These are phyloP conservation scores for Allium sativum DNA, from an alignment of 106 monocot genomes.

Conservation along the genomic window DNA sequence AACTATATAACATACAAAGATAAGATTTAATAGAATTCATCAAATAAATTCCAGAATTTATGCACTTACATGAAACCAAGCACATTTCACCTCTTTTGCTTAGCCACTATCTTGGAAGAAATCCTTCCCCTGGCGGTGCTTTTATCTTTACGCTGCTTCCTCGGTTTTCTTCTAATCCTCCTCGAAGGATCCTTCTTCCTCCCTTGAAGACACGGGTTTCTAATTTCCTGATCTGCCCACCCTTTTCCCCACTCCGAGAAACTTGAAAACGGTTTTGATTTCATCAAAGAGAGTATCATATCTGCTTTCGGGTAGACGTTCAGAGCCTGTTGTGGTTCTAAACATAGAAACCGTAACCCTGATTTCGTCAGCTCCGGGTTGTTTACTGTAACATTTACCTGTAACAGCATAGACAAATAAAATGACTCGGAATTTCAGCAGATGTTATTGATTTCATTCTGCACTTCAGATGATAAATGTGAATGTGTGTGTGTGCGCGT, in stretches of 20 bases:
- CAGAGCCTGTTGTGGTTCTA: constrained; percentile 18
- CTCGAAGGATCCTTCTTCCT: constrained; percentile 17
- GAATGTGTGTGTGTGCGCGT: too few relatives aligned
- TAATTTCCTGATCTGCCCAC: constrained; percentile 88
- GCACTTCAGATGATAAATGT: too few relatives aligned
- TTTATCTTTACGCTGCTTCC: constrained; percentile 3
- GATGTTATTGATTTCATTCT: too few relatives aligned
- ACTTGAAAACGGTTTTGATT: constrained; percentile 31
- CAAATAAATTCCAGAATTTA: too few relatives aligned
- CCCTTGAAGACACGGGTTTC: constrained; percentile 57
- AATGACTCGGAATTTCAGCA: too few relatives aligned
- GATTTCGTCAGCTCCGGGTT: constrained; percentile 53
- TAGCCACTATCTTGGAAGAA: constrained; percentile 41
- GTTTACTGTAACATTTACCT: constrained; percentile 47
- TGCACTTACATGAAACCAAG: too few relatives aligned
- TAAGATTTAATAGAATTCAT: too few relatives aligned
- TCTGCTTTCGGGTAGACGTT: constrained; percentile 73
- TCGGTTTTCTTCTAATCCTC: constrained; percentile 11
- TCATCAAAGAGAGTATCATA: constrained; percentile 42
- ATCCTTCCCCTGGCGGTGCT: constrained; percentile 62
- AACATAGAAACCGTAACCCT: constrained; percentile 49
- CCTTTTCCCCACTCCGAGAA: constrained; percentile 86
- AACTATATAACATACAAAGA: too few relatives aligned
- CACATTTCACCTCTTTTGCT: too few relatives aligned
- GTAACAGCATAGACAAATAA: too few relatives aligned